These are phyloP conservation scores for Didymella sp. DNA, from an alignment of 2,329 filamentous ascomycete genomes.

Conservation along the genomic window DNA sequence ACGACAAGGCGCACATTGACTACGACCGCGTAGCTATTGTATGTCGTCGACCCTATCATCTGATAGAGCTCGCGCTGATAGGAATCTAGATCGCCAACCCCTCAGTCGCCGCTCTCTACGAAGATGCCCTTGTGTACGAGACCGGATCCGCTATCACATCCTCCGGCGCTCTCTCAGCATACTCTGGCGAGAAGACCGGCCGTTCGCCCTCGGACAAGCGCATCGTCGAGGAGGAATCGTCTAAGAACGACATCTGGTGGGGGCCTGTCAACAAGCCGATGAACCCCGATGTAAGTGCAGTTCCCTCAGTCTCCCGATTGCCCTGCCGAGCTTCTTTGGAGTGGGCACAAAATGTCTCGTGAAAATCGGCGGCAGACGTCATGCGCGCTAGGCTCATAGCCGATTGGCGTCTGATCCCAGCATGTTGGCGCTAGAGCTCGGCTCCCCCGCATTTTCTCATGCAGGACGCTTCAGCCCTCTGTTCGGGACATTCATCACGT, in stretches of 20 bases:
- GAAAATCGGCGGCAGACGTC: conserved; percentile 42
- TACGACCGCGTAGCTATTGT: conserved; percentile 98
- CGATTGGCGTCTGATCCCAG: conserved; percentile 40
- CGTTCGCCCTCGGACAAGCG: conserved; percentile 97
- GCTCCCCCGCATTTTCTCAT: conserved; percentile 46
- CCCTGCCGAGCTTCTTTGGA: conserved; percentile 20
- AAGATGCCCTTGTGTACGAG: conserved; percentile 98
- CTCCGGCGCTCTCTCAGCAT: conserved; percentile 91
- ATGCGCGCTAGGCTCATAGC: conserved; percentile 43
- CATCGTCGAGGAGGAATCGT: conserved; percentile 89
- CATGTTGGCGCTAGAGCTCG: conserved; percentile 37
- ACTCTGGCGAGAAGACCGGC: conserved; percentile 97
- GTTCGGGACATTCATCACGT: conserved; percentile 27
- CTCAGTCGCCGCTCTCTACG: conserved; percentile 93
- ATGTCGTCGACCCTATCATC: conserved; percentile 51
- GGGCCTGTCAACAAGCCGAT: conserved; percentile 99
- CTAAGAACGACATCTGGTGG: conserved; percentile 97
- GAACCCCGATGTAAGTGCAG: conserved; percentile 82
- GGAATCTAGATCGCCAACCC: conserved; percentile 76
- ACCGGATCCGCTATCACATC: conserved; percentile 97
- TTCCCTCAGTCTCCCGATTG: conserved; percentile 18
- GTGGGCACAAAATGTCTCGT: conserved; percentile 34
- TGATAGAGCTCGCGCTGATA: conserved; percentile 21
- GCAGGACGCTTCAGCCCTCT: conserved; percentile 25
- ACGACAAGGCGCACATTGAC: conserved; percentile 98